phyloP scores from a whole-genome alignment of 192 early-diverging fungal genomes.

The Backusella liffmaniae region DNA sequence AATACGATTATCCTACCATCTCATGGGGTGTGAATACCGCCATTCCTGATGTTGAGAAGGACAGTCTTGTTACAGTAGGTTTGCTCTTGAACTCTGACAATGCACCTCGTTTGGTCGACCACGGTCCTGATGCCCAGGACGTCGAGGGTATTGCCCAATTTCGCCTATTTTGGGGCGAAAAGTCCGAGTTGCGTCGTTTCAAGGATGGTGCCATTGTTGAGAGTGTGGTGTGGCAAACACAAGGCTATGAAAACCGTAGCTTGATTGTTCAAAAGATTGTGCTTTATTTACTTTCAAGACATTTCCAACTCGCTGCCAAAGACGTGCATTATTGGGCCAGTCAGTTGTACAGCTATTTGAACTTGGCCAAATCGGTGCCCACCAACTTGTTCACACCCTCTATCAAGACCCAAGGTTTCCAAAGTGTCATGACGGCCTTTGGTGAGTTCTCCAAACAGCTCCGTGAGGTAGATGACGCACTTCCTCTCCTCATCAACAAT shows the following conservation, averaged over 20 bases:
- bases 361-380: constrained; percentile 47
- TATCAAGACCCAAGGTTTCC: constrained; percentile 54
- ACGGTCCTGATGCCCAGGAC: constrained; percentile 84
- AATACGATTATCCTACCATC: constrained; percentile 20
- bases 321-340: constrained; percentile 62
- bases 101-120: constrained; percentile 74
- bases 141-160: constrained; percentile 63
- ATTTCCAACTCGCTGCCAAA: constrained; percentile 58
- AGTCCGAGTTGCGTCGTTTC: constrained; percentile 89
- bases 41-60: constrained; percentile 31
- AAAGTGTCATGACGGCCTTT: constrained; percentile 65
- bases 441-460: constrained; percentile 63
- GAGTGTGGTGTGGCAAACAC: constrained; percentile 80
- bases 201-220: constrained; percentile 89
- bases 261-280: constrained; percentile 82
- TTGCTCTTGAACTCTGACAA: constrained; percentile 69
- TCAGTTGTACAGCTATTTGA: constrained; percentile 63
- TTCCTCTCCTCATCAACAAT: constrained; percentile 65
- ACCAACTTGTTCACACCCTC: constrained; percentile 42
- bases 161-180: constrained; percentile 84
- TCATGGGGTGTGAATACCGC: constrained; percentile 42
- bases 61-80: constrained; percentile 57
- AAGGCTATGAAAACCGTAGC: constrained; percentile 60
- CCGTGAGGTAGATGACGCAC: constrained; percentile 54
- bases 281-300: constrained; percentile 70